These are phyloP conservation scores for Candida freyschussii DNA, from an alignment of 1,139 yeast genomes.

Conservation along the genomic window DNA sequence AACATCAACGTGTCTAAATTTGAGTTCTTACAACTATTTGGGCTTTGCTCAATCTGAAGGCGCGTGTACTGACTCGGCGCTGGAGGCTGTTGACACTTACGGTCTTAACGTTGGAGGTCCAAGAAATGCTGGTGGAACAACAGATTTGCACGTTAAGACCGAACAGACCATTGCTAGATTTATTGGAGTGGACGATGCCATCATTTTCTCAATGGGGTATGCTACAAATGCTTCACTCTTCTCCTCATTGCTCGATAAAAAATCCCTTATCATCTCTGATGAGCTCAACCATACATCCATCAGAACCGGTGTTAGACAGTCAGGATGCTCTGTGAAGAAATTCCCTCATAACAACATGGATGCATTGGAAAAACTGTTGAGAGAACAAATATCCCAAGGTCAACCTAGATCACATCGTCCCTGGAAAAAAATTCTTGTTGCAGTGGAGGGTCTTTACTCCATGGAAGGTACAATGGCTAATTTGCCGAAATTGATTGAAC, in stretches of 20 bases:
- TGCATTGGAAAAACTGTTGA: conserved; percentile 68
- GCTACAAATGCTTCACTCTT: conserved; percentile 94
- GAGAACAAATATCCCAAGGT: conserved; percentile 92
- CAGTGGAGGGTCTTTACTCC: conserved; percentile 93
- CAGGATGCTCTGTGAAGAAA: conserved; percentile 91
- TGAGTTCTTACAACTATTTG: conserved; percentile 87
- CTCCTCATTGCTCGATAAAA: conserved; percentile 75
- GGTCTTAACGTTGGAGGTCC: conserved; percentile 83
- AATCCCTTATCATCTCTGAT: conserved; percentile 88
- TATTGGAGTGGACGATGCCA: conserved; percentile 86
- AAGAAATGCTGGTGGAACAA: conserved; percentile 68
- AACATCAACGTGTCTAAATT: conserved; percentile 71
- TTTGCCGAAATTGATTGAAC: conserved; percentile 68
- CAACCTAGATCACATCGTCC: conserved; percentile 97
- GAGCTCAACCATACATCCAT: conserved; percentile 94
- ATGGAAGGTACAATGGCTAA: conserved; percentile 98
- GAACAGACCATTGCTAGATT: conserved; percentile 78
- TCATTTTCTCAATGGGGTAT: conserved; percentile 89
- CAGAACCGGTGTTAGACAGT: conserved; percentile 87
- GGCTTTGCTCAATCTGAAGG: conserved; percentile 98
- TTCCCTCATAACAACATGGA: conserved; percentile 91
- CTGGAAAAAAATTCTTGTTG: conserved; percentile 89
- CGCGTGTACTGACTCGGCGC: conserved; percentile 77
- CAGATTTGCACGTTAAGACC: conserved; percentile 68
- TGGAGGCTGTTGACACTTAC: conserved; percentile 54